A percentile compares a stretch with the other conserved stretches of the same genome.
Conservation (phyloP, 2,329 filamentous ascomycete species). For the Clonostachys chloroleuca region DNA sequence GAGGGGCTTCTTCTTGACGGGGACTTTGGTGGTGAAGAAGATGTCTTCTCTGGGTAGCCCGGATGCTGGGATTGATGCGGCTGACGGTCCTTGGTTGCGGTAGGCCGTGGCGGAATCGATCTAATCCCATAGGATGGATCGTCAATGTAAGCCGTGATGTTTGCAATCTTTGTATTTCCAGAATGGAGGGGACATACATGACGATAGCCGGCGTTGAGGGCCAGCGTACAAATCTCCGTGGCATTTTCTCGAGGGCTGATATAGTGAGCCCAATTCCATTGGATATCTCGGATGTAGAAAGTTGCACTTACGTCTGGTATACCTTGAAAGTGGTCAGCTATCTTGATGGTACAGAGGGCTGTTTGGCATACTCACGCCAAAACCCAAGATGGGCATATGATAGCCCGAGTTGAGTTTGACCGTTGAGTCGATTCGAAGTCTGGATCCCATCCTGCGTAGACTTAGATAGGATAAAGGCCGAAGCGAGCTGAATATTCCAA, state of each 20-base stretch:
- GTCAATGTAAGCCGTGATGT: not conserved
- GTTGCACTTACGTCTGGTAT: conserved; percentile 41
- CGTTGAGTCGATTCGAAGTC: conserved; percentile 38
- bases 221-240: conserved; percentile 33
- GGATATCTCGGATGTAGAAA: not conserved
- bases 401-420: conserved; percentile 51
- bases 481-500: too few species aligned
- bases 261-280: not conserved
- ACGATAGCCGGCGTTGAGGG: conserved; percentile 46
- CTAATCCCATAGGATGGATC: conserved; percentile 14
- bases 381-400: conserved; percentile 46
- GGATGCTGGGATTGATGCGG: conserved; percentile 34
- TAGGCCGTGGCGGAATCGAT: conserved; percentile 51
- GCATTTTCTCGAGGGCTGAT: conserved; percentile 19
- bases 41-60: conserved; percentile 39
- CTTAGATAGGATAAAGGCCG: too few species aligned
- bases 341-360: not conserved
- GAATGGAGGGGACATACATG: conserved; percentile 30
- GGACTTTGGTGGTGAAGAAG: conserved; percentile 54
- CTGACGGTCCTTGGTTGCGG: conserved; percentile 43
- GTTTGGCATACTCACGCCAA: conserved; percentile 37
- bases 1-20: conserved; percentile 26
- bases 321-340: conserved; percentile 26
- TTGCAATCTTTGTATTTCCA: not conserved
- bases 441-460: conserved; percentile 35